Evolutionary conservation across 495 filamentous ascomycete species (phyloP), one percentile per base, ranked within the genome.

Genomic region (Xanthoparmelia taractica): DNA sequence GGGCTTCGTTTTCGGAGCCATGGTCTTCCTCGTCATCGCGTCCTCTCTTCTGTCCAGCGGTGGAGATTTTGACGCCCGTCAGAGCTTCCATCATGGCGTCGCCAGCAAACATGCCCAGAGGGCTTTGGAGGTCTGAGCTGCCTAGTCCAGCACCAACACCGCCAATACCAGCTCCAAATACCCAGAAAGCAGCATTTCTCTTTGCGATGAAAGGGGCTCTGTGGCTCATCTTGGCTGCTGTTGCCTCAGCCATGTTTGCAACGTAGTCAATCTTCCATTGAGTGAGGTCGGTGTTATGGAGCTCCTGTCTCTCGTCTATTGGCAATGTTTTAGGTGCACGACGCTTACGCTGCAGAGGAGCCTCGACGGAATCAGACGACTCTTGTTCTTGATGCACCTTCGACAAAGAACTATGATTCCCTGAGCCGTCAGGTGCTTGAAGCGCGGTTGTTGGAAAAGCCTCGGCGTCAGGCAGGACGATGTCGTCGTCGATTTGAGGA

Each of bases 181-280:
- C 79, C 76, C 78, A 84, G 56, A 76, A 75, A 25, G 73, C 72
- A 10, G 81, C 84, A 47, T 85, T 85, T 63, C 79, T 80, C 70
- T 80, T 85, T n/a, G 79, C 75, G 29, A 78, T 70, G 0, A 69
- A 70, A 8, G 68, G 64, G 8, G 71, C 56, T 61, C 74, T 80
- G 57, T 76, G 73, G 17, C 73, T 64, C 20, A 68, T 59, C 63
- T 82, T 87, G 8, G 74, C 71, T 31, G 73, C 75, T 38, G 68
- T 70, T 25, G 76, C 79, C 41, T 66, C 65, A 18, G 74, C 77
- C 77, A 83, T 85, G 54, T 82, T 82, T 1, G 68, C 59, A 40
- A 82, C 56, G 60, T 91, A 92, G 36, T 85, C 72, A 0, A 77
- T 68, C 60, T 82, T 80, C 84, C 85, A 87, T n/a, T 74, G 65